Base-by-base conservation (phyloP, 2,329 filamentous ascomycete species). In the Epichloe sylvatica region DNA sequence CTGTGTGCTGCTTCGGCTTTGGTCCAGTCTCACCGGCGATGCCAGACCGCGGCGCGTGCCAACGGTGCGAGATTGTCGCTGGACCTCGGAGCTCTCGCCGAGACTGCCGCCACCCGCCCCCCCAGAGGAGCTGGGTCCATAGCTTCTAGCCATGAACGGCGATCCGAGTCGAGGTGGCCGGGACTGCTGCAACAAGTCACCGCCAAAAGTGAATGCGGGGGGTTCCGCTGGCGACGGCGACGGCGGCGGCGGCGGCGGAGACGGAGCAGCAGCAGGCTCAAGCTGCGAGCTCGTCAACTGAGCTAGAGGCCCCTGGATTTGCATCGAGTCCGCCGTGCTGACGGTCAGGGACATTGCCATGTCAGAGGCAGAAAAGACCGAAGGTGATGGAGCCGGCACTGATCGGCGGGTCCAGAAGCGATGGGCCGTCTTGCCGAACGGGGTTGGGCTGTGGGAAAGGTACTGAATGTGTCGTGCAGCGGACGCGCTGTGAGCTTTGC, bases 301-400 rank as follows among this genome's bases (percentile, higher is more conserved):
- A 2, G 80, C 79, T 49, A 84, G 59, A 9, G 79, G 77, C 3
- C 78, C 80, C 48, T 76, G 67, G 0, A 74, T 75, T 55, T 82
- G 76, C 81, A 84, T 84, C 2, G 74, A 74, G 40, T 81, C 77
- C 2, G 80, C 73, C 1, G 80, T 83, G 64, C 77, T 81, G 33
- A 82, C 66, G 1, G 73, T 71, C 47, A 84, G 68, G 11, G 81
- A 84, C 58, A 83, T 66, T 40, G 74, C 71, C 72, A 84, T 81
- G 53, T 83, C 80, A 39, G 75, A 72, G 11, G 74, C 75, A 2
- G 72, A 77, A 59, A 83, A 83, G 11, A 75, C 64, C 2, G 72
- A 72, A 4, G 68, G 47, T 2, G 70, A 69, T 33, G 67, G 68
- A 21, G 65, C 68, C 3, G 75, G 70, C 12, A 70, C 73, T 33